phyloP scores from a whole-genome alignment of 345 rosid genomes.

The Camelina neglecta region DNA sequence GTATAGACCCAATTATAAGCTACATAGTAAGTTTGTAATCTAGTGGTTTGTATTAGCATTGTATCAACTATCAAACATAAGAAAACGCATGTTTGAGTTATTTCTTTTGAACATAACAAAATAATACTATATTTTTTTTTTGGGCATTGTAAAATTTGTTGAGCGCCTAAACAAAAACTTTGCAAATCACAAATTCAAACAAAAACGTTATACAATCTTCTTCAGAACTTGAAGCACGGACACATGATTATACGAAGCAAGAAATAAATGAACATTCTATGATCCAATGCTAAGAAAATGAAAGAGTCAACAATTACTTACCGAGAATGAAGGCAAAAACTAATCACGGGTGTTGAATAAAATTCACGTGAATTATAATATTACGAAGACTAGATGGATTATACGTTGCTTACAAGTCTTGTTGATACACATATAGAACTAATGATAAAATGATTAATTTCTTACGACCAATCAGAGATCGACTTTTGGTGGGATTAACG shows the following conservation, averaged over 20 bases:
- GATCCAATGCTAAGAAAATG: not conserved
- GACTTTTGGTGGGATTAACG: slow-evolving; percentile 17
- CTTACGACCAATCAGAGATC: slow-evolving; percentile 16
- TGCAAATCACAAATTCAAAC: not conserved
- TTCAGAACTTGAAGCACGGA: not conserved
- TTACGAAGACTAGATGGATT: slow-evolving; percentile 2
- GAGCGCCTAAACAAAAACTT: not conserved
- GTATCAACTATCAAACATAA: not conserved
- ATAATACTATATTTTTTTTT: not conserved
- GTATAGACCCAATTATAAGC: not conserved
- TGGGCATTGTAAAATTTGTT: not conserved
- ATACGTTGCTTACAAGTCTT: slow-evolving; percentile 19
- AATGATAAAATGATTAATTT: not conserved
- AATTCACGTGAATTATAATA: slow-evolving; percentile 26
- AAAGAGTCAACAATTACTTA: slow-evolving; percentile 24
- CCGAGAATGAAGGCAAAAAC: slow-evolving; percentile 36
- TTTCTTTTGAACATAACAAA: not conserved
- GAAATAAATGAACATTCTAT: not conserved
- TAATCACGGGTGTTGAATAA: slow-evolving; percentile 29
- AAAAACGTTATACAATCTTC: too few species aligned
- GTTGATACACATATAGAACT: not conserved
- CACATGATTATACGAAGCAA: not conserved
- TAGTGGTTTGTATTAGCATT: not conserved
- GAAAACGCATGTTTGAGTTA: not conserved
- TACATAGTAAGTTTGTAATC: not conserved